These are phyloP conservation scores for Yamadazyma phyllophila DNA, from an alignment of 805 yeast species.

Conservation along the genomic window DNA sequence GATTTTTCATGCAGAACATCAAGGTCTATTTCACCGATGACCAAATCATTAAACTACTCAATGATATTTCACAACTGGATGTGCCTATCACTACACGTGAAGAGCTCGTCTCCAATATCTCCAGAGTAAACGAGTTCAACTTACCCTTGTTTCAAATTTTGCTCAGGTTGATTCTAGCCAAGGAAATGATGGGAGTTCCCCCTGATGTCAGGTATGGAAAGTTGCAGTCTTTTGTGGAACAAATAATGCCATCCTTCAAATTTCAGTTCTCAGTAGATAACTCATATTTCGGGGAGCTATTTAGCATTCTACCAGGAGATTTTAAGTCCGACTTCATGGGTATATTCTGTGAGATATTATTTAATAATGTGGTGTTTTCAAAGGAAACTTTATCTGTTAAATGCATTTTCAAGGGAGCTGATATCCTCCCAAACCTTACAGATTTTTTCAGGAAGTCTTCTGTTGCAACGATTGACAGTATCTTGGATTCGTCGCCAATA, in stretches of 20 bases:
- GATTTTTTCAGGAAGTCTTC: conserved; percentile 50
- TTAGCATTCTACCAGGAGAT: conserved; percentile 30
- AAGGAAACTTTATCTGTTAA: conserved; percentile 2
- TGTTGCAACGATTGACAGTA: conserved; percentile 25
- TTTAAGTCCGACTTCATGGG: conserved; percentile 24
- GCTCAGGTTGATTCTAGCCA: conserved; percentile 19
- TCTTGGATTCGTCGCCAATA: conserved; percentile 19
- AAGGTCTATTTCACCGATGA: conserved; percentile 16
- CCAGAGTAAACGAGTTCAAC: conserved; percentile 31
- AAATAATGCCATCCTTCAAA: conserved; percentile 19
- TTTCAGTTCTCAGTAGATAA: conserved; percentile 28
- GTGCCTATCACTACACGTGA: conserved; percentile 1
- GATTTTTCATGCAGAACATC: conserved; percentile 22
- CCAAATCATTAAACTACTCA: conserved; percentile 19
- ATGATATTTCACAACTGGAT: conserved; percentile 12
- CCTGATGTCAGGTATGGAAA: conserved; percentile 11
- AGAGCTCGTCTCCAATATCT: conserved; percentile 18
- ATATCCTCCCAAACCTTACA: conserved; percentile 38
- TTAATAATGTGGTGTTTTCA: conserved; percentile 12
- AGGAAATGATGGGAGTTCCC: conserved; percentile 14
- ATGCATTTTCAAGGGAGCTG: conserved; percentile 7
- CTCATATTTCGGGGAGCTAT: conserved; percentile 41
- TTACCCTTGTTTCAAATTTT: conserved; percentile 32
- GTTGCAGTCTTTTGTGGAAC: conserved; percentile 15
- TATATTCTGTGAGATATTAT: conserved; percentile 27